Evolutionary conservation across 2,329 filamentous ascomycete species (phyloP).

Genomic region (Hypoxylon sp.): DNA sequence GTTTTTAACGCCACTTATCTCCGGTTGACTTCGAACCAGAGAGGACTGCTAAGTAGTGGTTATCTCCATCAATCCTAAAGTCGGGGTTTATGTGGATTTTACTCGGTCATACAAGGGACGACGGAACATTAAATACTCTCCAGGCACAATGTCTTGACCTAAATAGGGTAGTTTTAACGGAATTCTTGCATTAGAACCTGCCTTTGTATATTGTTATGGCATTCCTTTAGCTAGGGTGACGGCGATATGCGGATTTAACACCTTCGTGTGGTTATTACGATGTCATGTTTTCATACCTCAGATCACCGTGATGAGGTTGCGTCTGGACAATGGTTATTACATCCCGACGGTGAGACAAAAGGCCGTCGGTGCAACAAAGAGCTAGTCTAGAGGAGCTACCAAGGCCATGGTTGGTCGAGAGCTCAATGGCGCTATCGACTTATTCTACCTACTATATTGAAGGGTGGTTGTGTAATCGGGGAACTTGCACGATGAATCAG

Average conservation of each 20-base stretch:
- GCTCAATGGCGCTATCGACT: background rate
- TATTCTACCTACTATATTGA: background rate
- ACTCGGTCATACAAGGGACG: background rate
- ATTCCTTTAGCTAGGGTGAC: background rate
- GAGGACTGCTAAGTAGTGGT: background rate
- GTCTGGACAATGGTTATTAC: background rate
- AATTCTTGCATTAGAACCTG: no score
- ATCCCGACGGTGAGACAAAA: background rate
- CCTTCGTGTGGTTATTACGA: background rate
- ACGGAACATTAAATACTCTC: background rate
- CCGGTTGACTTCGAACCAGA: background rate
- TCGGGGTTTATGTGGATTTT: background rate
- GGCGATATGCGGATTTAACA: background rate
- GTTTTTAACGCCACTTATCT: background rate
- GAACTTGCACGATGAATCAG: background rate
- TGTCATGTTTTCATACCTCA: background rate
- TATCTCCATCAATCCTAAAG: background rate
- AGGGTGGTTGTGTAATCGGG: background rate
- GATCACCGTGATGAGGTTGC: background rate
- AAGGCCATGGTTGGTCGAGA: background rate
- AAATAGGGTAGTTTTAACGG: background rate
- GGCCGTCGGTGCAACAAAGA: conserved; percentile 9
- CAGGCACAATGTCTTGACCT: background rate
- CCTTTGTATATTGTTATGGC: background rate
- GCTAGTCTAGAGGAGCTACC: background rate